phyloP scores from a whole-genome alignment of 371 early-diverging fungal genomes.

The Lichtheimia ornata region DNA sequence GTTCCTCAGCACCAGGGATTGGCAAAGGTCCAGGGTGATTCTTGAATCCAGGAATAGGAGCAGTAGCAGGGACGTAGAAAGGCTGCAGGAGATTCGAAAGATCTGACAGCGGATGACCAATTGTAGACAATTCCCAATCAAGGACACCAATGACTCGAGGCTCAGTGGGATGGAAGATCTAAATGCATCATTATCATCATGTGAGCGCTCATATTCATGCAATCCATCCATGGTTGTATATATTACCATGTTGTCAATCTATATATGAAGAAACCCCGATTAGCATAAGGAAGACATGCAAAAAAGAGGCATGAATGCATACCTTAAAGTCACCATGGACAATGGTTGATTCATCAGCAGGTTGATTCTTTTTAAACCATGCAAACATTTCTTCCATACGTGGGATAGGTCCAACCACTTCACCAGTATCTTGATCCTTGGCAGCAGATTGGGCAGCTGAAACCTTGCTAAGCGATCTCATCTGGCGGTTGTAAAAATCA shows the following conservation, averaged over 20 bases:
- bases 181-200: slow-evolving; percentile 12
- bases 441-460: slow-evolving; percentile 70
- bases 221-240: neutral
- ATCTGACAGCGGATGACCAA: slow-evolving; percentile 93
- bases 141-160: slow-evolving; percentile 86
- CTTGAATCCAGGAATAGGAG: slow-evolving; percentile 38
- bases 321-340: slow-evolving; percentile 93
- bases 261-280: neutral
- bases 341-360: slow-evolving; percentile 75
- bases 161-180: slow-evolving; percentile 80
- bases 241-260: slow-evolving; percentile 27
- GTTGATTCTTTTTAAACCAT: slow-evolving; percentile 74
- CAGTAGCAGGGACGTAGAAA: slow-evolving; percentile 54
- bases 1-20: slow-evolving; percentile 63
- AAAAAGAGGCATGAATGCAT: neutral
- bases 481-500: slow-evolving; percentile 85
- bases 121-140: slow-evolving; percentile 95
- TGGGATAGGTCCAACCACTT: slow-evolving; percentile 67
- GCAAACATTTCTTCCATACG: slow-evolving; percentile 67
- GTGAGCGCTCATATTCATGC: neutral
- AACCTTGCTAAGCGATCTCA: slow-evolving; percentile 70
- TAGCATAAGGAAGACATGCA: too few relatives aligned
- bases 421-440: slow-evolving; percentile 55
- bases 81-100: slow-evolving; percentile 85
- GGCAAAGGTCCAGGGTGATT: slow-evolving; percentile 45